phyloP scores from a whole-genome alignment of 2,329 filamentous ascomycete species.

The Fusarium longipes region DNA sequence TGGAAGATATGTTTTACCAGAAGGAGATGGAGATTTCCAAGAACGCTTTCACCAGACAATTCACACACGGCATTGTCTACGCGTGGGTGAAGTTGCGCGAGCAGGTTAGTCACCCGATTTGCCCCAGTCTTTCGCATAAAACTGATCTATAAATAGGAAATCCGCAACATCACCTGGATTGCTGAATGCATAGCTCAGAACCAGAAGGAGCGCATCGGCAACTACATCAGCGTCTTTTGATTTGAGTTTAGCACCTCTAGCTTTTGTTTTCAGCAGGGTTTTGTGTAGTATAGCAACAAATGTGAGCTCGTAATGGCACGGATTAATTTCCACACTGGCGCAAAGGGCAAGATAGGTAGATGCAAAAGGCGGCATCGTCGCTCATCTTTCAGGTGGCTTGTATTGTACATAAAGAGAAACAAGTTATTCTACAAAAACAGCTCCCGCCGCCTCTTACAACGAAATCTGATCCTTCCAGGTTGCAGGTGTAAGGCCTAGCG shows the following conservation, averaged over 20 bases:
- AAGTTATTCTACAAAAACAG: conserved; percentile 56
- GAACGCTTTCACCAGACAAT: conserved; percentile 93
- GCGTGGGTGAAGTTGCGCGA: conserved; percentile 98
- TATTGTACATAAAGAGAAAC: conserved; percentile 64
- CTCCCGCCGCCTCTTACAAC: conserved; percentile 42
- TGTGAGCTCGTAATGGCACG: conserved; percentile 53
- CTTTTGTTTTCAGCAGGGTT: conserved; percentile 48
- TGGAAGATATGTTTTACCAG: conserved; percentile 98
- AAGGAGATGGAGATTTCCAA: conserved; percentile 99
- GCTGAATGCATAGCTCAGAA: conserved; percentile 99
- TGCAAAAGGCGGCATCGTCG: conserved; percentile 45
- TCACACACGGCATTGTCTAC: conserved; percentile 94
- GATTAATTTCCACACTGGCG: conserved; percentile 49
- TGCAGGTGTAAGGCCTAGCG: conserved; percentile 84
- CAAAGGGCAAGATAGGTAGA: conserved; percentile 47
- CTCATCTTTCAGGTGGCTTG: conserved; percentile 48
- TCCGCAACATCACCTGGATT: conserved; percentile 99
- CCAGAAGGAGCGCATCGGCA: conserved; percentile 98
- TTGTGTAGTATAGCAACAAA: conserved; percentile 59
- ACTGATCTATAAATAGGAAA: conserved; percentile 75
- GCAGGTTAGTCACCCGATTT: conserved; percentile 72
- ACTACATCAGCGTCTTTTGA: conserved; percentile 98
- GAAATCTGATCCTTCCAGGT: conserved; percentile 91
- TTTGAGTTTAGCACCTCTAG: conserved; percentile 35
- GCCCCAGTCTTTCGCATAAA: neutral